A percentile compares a stretch with the other conserved stretches of the same genome.
These are phyloP conservation scores for Penicillium diatomitis DNA, from an alignment of 495 filamentous ascomycete genomes.

Conservation along the genomic window DNA sequence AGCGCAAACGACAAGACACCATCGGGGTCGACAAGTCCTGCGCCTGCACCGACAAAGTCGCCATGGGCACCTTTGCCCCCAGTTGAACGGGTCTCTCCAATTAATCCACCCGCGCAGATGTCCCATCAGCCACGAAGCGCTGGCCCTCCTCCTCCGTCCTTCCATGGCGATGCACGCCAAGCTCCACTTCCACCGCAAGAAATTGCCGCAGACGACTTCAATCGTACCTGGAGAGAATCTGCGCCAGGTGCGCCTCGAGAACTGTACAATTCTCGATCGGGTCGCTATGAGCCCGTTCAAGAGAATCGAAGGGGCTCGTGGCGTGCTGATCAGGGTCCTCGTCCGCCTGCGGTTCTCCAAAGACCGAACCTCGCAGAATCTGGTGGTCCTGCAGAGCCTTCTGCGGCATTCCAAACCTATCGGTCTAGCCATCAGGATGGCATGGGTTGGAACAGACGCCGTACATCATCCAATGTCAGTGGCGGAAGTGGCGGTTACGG, in stretches of 20 bases:
- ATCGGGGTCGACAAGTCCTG: constrained; percentile 69
- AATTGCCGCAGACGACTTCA: constrained; percentile 92
- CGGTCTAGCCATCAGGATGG: constrained; percentile 59
- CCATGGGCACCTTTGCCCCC: constrained; percentile 85
- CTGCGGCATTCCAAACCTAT: constrained; percentile 81
- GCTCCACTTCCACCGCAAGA: constrained; percentile 55
- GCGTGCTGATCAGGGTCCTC: constrained; percentile 54
- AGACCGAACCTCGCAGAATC: constrained; percentile 49
- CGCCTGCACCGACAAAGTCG: constrained; percentile 69
- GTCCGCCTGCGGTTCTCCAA: constrained; percentile 76
- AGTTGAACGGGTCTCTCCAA: constrained; percentile 68
- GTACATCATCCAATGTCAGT: constrained; percentile 91
- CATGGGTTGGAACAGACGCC: constrained; percentile 60
- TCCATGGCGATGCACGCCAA: constrained; percentile 19
- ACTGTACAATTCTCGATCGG: constrained; percentile 89
- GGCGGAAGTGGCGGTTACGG: constrained; percentile 71
- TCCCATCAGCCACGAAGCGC: constrained; percentile 15
- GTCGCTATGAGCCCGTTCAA: constrained; percentile 82
- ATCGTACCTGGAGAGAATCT: constrained; percentile 71
- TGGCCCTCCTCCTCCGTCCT: constrained; percentile 22
- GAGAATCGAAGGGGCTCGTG: constrained; percentile 63
- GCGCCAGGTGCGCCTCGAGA: constrained; percentile 57
- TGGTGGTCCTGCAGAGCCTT: constrained; percentile 75
- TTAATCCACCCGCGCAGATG: constrained; percentile 39
- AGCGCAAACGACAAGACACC: constrained; percentile 67